These are phyloP conservation scores for Phytophthora podocarpi DNA, from an alignment of 352 stramenopile genomes.

Conservation along the genomic window DNA sequence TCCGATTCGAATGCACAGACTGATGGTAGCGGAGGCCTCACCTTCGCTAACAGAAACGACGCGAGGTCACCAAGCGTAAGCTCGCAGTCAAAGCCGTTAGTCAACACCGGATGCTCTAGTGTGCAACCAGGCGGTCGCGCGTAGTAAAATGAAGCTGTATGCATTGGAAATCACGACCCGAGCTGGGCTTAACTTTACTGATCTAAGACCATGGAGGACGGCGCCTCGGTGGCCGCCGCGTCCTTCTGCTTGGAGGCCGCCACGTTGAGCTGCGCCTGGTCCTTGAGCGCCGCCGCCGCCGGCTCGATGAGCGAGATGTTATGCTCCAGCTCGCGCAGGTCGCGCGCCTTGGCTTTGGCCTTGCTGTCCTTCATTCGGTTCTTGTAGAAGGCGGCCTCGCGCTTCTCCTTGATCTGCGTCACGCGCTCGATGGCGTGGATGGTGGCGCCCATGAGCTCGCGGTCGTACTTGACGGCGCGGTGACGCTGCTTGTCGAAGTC, in stretches of 20 bases:
- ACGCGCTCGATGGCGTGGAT: conserved; percentile 99
- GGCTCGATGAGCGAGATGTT: conserved; percentile 89
- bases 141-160: conserved; percentile 35
- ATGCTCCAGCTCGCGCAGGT: conserved; percentile 83
- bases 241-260: conserved; percentile 66
- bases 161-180: conserved; percentile 40
- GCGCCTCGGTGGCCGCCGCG: conserved; percentile 51
- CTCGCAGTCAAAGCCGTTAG: no score
- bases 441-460: conserved; percentile 98
- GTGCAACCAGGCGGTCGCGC: no score
- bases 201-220: conserved; percentile 88
- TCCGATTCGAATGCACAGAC: conserved; percentile 17
- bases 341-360: conserved; percentile 76
- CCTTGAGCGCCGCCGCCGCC: conserved; percentile 70
- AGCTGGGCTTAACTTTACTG: conserved; percentile 64
- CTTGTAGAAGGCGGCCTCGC: conserved; percentile 97
- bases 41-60: conserved; percentile 21
- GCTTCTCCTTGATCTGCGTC: conserved; percentile 96
- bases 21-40: conserved; percentile 22
- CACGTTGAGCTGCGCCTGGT: conserved; percentile 78
- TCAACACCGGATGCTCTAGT: no score
- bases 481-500: conserved; percentile 99
- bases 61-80: conserved; percentile 1
- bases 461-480: conserved; percentile 99
- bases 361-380: conserved; percentile 95